A percentile compares a stretch with the other conserved stretches of the same genome.
These are phyloP conservation scores for Trypanosoma cruzi DNA, from an alignment of 208 protist species.

Conservation along the genomic window DNA sequence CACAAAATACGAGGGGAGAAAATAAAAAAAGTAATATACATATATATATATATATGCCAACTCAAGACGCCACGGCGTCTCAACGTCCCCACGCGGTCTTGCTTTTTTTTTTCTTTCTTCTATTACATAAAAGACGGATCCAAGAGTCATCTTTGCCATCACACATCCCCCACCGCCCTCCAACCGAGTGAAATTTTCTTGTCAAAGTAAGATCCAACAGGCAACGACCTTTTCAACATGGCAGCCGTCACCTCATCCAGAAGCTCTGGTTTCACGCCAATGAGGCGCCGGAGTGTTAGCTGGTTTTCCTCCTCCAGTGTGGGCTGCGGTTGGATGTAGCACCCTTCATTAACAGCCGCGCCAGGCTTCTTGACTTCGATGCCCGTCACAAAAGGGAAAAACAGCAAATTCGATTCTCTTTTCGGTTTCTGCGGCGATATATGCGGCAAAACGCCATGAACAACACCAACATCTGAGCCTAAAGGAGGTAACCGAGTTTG, in stretches of 20 bases:
- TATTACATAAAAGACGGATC: not conserved
- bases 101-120: not conserved
- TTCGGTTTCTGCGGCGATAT: not conserved
- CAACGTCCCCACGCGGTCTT: too few species aligned
- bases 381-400: constrained; percentile 65
- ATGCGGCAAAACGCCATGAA: not conserved
- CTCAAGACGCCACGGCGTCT: not conserved
- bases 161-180: constrained; percentile 5
- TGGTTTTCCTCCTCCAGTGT: constrained; percentile 55
- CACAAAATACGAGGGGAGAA: constrained; percentile 6
- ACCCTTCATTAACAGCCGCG: constrained; percentile 22
- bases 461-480: not conserved
- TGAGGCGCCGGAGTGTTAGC: constrained; percentile 58
- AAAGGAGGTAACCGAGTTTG: not conserved
- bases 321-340: constrained; percentile 62
- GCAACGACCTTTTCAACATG: constrained; percentile 21
- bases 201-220: constrained; percentile 66
- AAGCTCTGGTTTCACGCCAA: constrained; percentile 61
- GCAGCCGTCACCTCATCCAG: constrained; percentile 42
- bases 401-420: constrained; percentile 20
- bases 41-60: not conserved
- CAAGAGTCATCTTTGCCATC: not conserved
- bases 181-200: not conserved
- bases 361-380: constrained; percentile 69
- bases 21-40: constrained; percentile 15